phyloP scores from a whole-genome alignment of 129 eudicot genomes.

The Tagetes erecta region DNA sequence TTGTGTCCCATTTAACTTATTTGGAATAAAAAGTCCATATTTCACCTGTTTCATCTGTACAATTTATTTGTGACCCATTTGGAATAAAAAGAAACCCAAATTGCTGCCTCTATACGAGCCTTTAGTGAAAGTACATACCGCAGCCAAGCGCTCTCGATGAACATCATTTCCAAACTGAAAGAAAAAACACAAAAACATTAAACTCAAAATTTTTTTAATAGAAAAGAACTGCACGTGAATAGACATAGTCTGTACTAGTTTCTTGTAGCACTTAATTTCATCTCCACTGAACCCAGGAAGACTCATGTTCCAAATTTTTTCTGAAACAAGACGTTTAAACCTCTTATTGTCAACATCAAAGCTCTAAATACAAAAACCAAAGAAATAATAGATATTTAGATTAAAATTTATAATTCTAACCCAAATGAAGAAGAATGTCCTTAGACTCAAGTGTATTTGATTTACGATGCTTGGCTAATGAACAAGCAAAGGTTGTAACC shows the following conservation, averaged over 20 bases:
- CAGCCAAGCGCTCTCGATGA: slow-evolving; percentile 82
- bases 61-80: too few relatives aligned
- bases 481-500: slow-evolving; percentile 92
- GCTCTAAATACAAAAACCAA: slow-evolving; percentile 1
- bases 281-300: slow-evolving; percentile 97
- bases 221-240: background rate
- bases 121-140: slow-evolving; percentile 46
- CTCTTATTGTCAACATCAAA: slow-evolving; percentile 17
- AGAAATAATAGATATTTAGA: background rate
- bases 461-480: slow-evolving; percentile 94
- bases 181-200: slow-evolving; percentile 10
- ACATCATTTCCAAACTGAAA: slow-evolving; percentile 68
- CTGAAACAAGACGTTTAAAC: slow-evolving; percentile 40
- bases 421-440: slow-evolving; percentile 88
- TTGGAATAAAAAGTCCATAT: background rate
- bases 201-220: background rate
- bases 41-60: background rate
- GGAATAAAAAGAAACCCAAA: background rate
- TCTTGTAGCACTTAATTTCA: slow-evolving; percentile 76
- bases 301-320: slow-evolving; percentile 89
- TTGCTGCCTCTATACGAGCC: slow-evolving; percentile 3
- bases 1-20: background rate
- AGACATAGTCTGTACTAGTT: slow-evolving; percentile 56
- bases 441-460: slow-evolving; percentile 87
- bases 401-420: slow-evolving; percentile 42